Evolutionary conservation across 2,329 filamentous ascomycete genomes (phyloP).

Genomic region (Diplocarpon mali): DNA sequence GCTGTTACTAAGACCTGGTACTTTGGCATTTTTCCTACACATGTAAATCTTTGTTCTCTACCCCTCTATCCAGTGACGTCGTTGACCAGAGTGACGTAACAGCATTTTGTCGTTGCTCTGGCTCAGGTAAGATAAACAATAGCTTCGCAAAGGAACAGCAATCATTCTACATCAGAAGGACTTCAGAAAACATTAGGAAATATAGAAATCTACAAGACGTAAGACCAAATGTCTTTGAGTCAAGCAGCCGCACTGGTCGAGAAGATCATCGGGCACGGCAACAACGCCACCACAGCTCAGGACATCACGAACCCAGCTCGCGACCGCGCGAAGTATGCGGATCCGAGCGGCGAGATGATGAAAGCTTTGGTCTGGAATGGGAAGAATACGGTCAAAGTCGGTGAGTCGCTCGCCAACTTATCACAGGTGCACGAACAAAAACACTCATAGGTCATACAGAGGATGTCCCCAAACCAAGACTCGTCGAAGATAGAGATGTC

Average conservation of each 20-base stretch:
- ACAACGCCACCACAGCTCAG: constrained; percentile 54
- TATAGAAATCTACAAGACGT: neutral
- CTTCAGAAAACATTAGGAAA: neutral
- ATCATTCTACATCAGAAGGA: too few relatives aligned
- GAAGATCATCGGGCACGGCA: constrained; percentile 54
- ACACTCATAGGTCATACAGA: constrained; percentile 28
- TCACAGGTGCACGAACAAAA: neutral
- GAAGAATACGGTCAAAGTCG: constrained; percentile 65
- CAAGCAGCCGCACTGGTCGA: constrained; percentile 60
- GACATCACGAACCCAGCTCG: constrained; percentile 54
- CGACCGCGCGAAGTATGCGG: constrained; percentile 39
- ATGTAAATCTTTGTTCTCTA: neutral
- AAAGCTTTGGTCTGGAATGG: constrained; percentile 74
- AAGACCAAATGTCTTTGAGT: constrained; percentile 40
- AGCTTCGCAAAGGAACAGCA: too few relatives aligned
- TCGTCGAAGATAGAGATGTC: constrained; percentile 65
- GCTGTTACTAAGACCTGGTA: too few relatives aligned
- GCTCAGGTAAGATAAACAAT: too few relatives aligned
- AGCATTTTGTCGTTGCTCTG: neutral
- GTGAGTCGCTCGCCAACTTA: constrained; percentile 28
- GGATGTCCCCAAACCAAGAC: constrained; percentile 57
- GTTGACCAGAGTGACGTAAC: constrained; percentile 1
- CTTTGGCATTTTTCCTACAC: neutral
- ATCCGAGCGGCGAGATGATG: constrained; percentile 51
- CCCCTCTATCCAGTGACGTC: constrained; percentile 1